Evolutionary conservation across 2,329 filamentous ascomycete genomes (phyloP).

Genomic region (Penicillium nordicum): DNA sequence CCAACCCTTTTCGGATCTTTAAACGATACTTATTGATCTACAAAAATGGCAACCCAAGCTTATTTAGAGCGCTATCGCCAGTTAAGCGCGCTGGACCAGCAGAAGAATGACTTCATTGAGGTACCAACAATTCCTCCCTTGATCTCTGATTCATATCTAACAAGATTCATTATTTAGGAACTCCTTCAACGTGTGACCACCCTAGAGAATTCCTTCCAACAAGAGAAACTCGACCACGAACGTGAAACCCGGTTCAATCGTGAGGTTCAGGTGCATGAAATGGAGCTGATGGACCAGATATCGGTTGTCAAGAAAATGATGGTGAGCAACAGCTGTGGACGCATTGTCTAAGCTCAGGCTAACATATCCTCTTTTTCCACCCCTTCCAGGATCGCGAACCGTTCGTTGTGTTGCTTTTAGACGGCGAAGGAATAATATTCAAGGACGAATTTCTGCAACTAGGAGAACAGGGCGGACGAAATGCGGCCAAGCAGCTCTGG

Average conservation of each 20-base stretch:
- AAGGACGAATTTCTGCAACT: conserved; percentile 48
- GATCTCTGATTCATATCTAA: conserved; percentile 16
- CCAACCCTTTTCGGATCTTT: background rate
- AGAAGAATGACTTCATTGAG: conserved; percentile 49
- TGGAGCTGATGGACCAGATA: conserved; percentile 48
- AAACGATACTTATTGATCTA: conserved; percentile 1
- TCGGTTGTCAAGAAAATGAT: conserved; percentile 45
- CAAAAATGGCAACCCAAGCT: conserved; percentile 32
- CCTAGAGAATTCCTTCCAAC: conserved; percentile 44
- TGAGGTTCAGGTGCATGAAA: conserved; percentile 47
- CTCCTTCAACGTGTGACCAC: conserved; percentile 44
- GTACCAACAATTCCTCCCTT: conserved; percentile 28
- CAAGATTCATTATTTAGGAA: conserved; percentile 36
- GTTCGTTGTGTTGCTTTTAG: conserved; percentile 54
- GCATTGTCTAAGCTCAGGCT: conserved; percentile 5
- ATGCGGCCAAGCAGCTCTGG: conserved; percentile 51
- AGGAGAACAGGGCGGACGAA: conserved; percentile 52
- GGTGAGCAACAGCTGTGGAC: conserved; percentile 30
- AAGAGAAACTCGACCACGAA: conserved; percentile 47
- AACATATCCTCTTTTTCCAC: conserved; percentile 1
- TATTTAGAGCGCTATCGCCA: conserved; percentile 45
- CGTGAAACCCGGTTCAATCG: conserved; percentile 48
- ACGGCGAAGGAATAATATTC: conserved; percentile 57
- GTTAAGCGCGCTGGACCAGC: conserved; percentile 43
- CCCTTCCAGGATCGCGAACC: conserved; percentile 49